Base-by-base conservation (phyloP, 2,329 filamentous ascomycete species). In the Coleophoma eucalyptorum region DNA sequence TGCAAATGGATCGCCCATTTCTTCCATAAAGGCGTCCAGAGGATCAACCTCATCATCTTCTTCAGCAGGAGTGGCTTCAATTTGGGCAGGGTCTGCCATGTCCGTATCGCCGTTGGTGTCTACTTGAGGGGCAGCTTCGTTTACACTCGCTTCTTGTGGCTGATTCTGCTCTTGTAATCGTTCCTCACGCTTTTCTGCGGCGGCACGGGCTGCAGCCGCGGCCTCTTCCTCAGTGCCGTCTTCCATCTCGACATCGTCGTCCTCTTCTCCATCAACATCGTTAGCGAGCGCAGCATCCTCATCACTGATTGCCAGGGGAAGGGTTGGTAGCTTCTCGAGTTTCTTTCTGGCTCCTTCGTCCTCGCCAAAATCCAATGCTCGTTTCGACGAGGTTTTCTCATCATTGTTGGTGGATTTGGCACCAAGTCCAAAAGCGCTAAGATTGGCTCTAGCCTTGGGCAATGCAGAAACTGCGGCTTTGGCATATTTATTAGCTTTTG, bases 21-120 rank as follows among this genome's bases (percentile, higher is more conserved):
- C 69, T 49, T 79, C 76, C 94, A 99, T 99, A 73, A 95, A 99
- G n/a, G 91, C 93, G 72, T 99, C 94, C 35, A 99, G 75, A 7
- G 94, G 90, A 67, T 99, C 94, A 34, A 94, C 72, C 32, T 89
- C 83, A 43, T 91, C 89, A 49, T 90, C 85, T 50, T 70, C 67
- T 58, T 84, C 82, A 52, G 82, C 70, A 12, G 55, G 26, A 10
- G 50, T 31, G 2, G 60, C 32, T 19, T 61, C 52, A 2, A 58
- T 50, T 13, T 58, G 59, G 16, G 55, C 43, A 10, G 59, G 59
- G 35, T 71, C 68, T 41, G 64, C 56, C 68, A 71, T 70, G 32
- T 58, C 58, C 50, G 61, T 45, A 56, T 64, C 47, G 57, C 66
- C 64, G 16, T 67, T 69, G 54, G 49, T 21, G 15, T 58, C 55